A percentile compares a stretch with the other conserved stretches of the same genome.
Conservation (phyloP, 768 basidiomycete species). For the Suillus alpinus region DNA sequence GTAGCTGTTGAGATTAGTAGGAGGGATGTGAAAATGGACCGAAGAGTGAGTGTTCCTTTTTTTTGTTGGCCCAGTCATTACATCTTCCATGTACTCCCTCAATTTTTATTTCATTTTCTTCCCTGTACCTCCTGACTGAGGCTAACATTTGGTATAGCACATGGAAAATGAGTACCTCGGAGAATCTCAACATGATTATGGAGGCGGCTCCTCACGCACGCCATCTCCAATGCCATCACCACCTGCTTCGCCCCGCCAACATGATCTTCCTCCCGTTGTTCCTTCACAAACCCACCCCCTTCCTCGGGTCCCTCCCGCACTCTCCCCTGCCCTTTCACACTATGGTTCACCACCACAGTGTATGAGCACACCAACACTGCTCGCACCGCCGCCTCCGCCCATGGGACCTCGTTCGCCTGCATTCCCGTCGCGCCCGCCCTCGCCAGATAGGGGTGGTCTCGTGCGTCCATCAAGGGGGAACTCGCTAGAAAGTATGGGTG, state of each 20-base stretch:
- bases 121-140: not conserved
- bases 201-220: conserved; percentile 26
- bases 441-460: conserved; percentile 47
- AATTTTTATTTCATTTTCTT: not conserved
- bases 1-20: conserved; percentile 65
- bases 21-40: conserved; percentile 64
- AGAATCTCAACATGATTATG: conserved; percentile 18
- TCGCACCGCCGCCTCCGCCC: conserved; percentile 68
- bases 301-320: conserved; percentile 36
- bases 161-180: conserved; percentile 20
- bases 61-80: conserved; percentile 22
- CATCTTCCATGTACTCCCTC: conserved; percentile 18
- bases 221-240: conserved; percentile 29
- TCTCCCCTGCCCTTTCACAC: conserved; percentile 13
- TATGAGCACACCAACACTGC: conserved; percentile 30
- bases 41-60: conserved; percentile 46
- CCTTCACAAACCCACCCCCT: conserved; percentile 34
- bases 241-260: conserved; percentile 29
- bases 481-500: conserved; percentile 23
- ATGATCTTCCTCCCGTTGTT: conserved; percentile 27
- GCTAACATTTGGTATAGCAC: conserved; percentile 13
- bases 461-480: conserved; percentile 16
- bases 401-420: conserved; percentile 69
- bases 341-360: conserved; percentile 21
- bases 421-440: conserved; percentile 64